Conservation (phyloP, 1,284 basidiomycete genomes). For the Ceratobasidium sp. region DNA sequence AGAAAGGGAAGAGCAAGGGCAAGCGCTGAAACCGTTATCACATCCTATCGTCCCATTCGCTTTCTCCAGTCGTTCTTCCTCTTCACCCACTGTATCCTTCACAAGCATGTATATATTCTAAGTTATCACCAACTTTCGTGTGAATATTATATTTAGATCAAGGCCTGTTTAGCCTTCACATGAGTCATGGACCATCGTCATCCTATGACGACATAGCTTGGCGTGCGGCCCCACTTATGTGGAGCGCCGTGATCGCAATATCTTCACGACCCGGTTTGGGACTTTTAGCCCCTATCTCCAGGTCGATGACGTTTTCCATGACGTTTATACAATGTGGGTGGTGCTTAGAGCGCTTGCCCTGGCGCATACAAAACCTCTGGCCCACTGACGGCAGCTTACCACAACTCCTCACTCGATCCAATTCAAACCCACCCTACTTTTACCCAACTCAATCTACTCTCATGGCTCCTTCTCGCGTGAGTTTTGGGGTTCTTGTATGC, state of each 20-base stretch:
- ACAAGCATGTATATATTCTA: conserved; percentile 28
- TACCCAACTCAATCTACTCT: conserved; percentile 11
- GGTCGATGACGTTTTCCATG: conserved; percentile 14
- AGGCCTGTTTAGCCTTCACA: not conserved
- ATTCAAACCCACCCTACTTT: conserved; percentile 15
- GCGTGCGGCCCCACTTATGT: conserved; percentile 5
- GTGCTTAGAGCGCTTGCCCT: conserved; percentile 2
- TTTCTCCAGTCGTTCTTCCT: not conserved
- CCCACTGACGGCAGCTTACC: conserved; percentile 33
- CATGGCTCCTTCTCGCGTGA: conserved; percentile 45
- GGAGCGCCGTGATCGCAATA: conserved; percentile 30
- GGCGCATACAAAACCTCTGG: conserved; percentile 26
- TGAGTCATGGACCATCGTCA: not conserved
- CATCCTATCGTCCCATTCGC: not conserved
- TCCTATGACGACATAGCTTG: conserved; percentile 21
- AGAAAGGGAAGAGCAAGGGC: conserved; percentile 49
- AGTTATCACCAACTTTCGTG: not conserved
- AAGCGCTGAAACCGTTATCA: conserved; percentile 27
- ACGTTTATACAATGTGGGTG: not conserved
- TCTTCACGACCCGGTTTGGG: not conserved
- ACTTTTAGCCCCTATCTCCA: conserved; percentile 4
- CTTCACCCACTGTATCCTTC: conserved; percentile 1
- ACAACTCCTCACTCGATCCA: conserved; percentile 19
- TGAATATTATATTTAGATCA: not conserved
- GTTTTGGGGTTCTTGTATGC: not conserved